These are phyloP conservation scores for Trichoderma orchidacearum DNA, from an alignment of 495 filamentous ascomycete genomes.

Conservation along the genomic window DNA sequence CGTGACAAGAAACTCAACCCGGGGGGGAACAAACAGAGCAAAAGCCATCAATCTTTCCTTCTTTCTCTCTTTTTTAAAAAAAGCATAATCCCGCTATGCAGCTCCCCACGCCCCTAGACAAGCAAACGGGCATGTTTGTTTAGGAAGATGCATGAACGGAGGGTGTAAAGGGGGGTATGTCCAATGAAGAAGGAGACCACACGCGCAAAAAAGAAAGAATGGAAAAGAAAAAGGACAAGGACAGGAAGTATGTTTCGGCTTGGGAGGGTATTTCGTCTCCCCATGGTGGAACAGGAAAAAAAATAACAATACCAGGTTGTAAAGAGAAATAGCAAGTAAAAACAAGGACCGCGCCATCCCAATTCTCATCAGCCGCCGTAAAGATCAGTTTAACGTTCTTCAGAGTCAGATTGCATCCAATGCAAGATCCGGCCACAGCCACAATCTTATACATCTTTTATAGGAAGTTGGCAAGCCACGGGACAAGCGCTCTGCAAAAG, in stretches of 20 bases:
- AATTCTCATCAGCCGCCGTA: not conserved
- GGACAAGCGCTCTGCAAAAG: constrained; percentile 30
- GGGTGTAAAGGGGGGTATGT: not conserved
- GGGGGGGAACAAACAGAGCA: not conserved
- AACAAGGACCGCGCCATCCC: constrained; percentile 1
- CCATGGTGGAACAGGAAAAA: constrained; percentile 5
- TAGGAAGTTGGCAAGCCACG: constrained; percentile 32
- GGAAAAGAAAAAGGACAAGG: not conserved
- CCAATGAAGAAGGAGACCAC: not conserved
- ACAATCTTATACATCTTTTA: not conserved
- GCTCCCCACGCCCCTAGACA: too few species aligned
- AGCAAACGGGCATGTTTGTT: too few species aligned
- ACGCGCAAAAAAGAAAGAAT: constrained; percentile 1
- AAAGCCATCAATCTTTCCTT: not conserved
- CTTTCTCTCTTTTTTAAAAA: not conserved
- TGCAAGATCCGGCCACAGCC: not conserved
- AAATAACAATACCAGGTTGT: not conserved
- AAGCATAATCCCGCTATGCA: not conserved
- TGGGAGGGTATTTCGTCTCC: not conserved
- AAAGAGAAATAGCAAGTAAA: not conserved
- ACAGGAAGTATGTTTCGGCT: not conserved
- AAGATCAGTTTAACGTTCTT: not conserved
- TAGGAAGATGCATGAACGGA: too few species aligned
- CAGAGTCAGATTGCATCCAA: not conserved
- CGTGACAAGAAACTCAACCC: too few species aligned